Evolutionary conservation across 257 asterid genomes (phyloP).

Genomic region (Solanum medicagineum): DNA sequence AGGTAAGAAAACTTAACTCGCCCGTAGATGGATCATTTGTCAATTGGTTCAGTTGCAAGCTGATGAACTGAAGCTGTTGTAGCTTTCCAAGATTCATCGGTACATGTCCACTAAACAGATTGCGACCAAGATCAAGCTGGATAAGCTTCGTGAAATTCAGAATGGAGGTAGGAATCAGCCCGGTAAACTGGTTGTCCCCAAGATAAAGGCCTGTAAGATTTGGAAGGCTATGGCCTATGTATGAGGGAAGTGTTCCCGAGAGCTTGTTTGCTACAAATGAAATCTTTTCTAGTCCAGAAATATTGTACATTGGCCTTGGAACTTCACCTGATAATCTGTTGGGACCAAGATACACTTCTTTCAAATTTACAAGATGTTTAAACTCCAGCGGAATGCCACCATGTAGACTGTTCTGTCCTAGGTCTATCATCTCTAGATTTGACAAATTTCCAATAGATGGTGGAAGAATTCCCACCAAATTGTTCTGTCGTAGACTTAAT

Average conservation of each 20-base stretch:
- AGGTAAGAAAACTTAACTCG: neutral
- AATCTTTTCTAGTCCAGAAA: neutral
- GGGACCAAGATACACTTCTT: neutral
- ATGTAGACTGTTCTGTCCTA: neutral
- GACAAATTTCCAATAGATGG: neutral
- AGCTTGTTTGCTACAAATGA: neutral
- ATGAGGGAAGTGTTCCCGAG: slow-evolving; percentile 7
- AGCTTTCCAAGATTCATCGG: slow-evolving; percentile 6
- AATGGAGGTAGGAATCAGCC: slow-evolving; percentile 12
- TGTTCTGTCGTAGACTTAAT: neutral
- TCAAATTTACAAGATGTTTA: neutral
- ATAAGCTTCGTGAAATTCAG: slow-evolving; percentile 3
- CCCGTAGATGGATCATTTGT: neutral
- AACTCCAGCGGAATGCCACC: slow-evolving; percentile 9
- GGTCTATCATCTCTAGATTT: neutral
- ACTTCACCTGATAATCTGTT: slow-evolving; percentile 15
- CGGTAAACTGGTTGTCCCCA: neutral
- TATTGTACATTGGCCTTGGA: slow-evolving; percentile 6
- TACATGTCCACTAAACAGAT: slow-evolving; percentile 5
- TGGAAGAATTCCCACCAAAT: neutral
- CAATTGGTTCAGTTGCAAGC: neutral
- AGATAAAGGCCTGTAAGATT: neutral
- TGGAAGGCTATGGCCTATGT: neutral
- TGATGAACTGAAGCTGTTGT: neutral
- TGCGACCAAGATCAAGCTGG: neutral